Conservation (phyloP, 345 rosid genomes). For the Dovyalis caffra region DNA sequence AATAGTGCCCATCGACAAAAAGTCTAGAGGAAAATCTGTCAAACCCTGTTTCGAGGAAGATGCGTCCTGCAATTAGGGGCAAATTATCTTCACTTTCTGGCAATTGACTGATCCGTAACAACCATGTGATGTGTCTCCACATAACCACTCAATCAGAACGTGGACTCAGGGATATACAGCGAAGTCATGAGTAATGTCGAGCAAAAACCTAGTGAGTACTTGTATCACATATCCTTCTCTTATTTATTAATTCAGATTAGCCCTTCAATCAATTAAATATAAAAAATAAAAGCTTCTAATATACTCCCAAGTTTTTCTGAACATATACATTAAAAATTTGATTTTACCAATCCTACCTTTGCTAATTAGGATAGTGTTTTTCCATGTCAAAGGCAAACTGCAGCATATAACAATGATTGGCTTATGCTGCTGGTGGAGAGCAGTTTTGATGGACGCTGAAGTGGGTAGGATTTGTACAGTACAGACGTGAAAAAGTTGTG, state of each 20-base stretch:
- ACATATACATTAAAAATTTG: too few relatives aligned
- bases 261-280: too few relatives aligned
- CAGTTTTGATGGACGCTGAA: not conserved
- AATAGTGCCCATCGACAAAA: not conserved
- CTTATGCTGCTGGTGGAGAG: too few relatives aligned
- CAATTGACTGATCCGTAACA: not conserved
- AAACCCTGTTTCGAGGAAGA: not conserved
- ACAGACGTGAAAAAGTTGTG: too few relatives aligned
- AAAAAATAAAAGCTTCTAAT: not conserved
- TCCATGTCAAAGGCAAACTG: too few relatives aligned
- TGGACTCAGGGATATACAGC: not conserved
- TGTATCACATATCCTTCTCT: not conserved
- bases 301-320: not conserved
- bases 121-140: constrained; percentile 11
- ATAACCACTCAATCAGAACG: not conserved
- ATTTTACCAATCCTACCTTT: too few relatives aligned
- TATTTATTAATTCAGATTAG: too few relatives aligned
- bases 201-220: constrained; percentile 4
- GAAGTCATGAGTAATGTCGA: constrained; percentile 3
- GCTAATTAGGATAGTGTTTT: too few relatives aligned
- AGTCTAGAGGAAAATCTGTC: not conserved
- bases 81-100: not conserved
- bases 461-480: not conserved
- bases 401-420: too few relatives aligned
- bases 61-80: not conserved